Evolutionary conservation across 768 basidiomycete species (phyloP), one percentile per base, ranked within the genome.

Genomic region (Coprinopsis cinerea): DNA sequence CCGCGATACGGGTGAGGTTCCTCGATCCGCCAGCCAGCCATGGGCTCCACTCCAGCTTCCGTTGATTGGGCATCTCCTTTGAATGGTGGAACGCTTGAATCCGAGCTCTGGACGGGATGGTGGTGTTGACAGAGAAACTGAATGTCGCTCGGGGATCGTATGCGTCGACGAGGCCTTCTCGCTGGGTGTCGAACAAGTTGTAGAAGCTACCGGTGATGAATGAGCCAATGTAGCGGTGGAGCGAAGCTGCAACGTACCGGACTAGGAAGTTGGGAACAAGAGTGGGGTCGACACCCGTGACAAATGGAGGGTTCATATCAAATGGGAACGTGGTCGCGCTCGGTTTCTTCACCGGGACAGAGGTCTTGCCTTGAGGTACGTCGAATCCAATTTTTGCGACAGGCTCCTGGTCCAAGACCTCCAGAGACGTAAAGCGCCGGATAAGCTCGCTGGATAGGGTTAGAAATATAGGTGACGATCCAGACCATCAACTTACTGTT

Each of bases 61-160:
- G 77, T 66, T 95, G 92, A 59, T 94, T 84, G 9, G 92, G 90
- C 65, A 92, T 70, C 27, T 78, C 78, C 34, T 69, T 72, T 4
- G 79, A 78, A 4, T 66, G 60, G 53, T 88, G 83, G 54, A 82
- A 74, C 18, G 83, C 85, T 61, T 84, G 77, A 40, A 88, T 72
- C 41, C 88, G 78, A 0, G 90, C 88, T 14, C 93, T 85, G 5
- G 75, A 64, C 3, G 90, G 90, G 53, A 94, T 87, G 4, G 78
- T 63, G 1, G 93, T 94, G 63, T 93, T 94, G 58, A 81, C 80
- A 17, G 85, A 87, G 63, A 85, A 88, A 1, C 93, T 96, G 63
- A 97, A 93, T 6, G 92, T 94, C n/a, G 94, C 88, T 10, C 78
- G 69, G 0, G 88, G 81, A 52, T 88, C 80, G 63, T 98, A 99